Base-by-base conservation (phyloP, 2,329 filamentous ascomycete species). In the Fusarium circinatum region DNA sequence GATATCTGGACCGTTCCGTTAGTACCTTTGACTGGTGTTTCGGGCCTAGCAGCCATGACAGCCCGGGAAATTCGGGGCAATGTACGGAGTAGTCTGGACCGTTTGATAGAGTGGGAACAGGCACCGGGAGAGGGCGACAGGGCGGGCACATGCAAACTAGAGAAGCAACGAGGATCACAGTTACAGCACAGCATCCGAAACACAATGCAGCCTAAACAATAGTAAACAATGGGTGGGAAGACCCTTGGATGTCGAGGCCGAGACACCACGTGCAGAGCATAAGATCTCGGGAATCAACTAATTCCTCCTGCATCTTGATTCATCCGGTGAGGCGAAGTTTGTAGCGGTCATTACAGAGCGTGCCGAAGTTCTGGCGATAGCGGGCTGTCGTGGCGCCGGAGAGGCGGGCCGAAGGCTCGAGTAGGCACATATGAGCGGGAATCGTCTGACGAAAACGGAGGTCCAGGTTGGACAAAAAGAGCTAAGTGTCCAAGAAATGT, bases 321-420 rank as follows among this genome's bases (percentile, higher is more conserved):
- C 59, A 62, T 51, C 65, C 68, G 61, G 48, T 47, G 59, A 71
- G 62, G 64, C 60, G 42, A 64, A 58, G 54, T 39, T 39, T 62
- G 32, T 38, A 59, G 28, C 22, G 55, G 44, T 48, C 24, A 28
- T 55, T 12, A 34, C 22, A 39, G 44, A 44, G 44, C 42, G 36
- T 65, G 34, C 76, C 76, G 76, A 78, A 73, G 76, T 78, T 78
- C 66, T 78, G 72, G 76, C 76, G 75, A 63, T 62, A 66, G 59
- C 76, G 76, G 75, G 72, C 74, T 78, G 74, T 65, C 67, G 76
- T 73, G 68, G 70, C 78, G 69, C 74, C 80, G 81, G 81, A 79
- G 71, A 80, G 78, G 76, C 81, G 81, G 81, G 78, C 81, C 81
- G 81, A 78, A 77, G 78, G 75, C 71, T 76, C 71, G 73, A 51